These are phyloP conservation scores for Coffea eugenioides DNA, from an alignment of 257 asterid species.

Conservation along the genomic window DNA sequence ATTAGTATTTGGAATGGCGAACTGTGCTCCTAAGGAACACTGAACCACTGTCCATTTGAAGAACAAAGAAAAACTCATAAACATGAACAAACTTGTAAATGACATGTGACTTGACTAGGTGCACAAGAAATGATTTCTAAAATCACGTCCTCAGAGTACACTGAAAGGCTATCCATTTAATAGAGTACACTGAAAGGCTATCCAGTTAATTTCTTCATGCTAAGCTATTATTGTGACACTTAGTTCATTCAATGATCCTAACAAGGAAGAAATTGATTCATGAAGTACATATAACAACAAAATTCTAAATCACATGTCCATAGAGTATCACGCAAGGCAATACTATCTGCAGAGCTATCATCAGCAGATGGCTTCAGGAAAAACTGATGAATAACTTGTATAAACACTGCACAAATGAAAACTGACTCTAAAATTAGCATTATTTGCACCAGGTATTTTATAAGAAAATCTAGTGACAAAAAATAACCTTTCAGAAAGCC, in stretches of 20 bases:
- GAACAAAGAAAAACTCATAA: neutral
- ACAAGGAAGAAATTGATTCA: neutral
- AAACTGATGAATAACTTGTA: neutral
- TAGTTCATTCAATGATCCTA: neutral
- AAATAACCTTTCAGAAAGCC: conserved; percentile 74
- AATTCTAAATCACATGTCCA: too few species aligned
- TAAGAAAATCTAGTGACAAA: conserved; percentile 17
- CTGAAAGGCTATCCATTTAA: neutral
- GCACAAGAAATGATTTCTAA: neutral
- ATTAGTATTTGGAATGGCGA: neutral
- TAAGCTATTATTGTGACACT: neutral
- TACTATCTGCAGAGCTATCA: neutral
- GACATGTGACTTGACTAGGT: neutral
- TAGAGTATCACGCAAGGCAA: neutral
- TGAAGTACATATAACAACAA: neutral
- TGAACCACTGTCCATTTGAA: neutral
- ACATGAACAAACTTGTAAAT: neutral
- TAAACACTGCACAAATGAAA: neutral
- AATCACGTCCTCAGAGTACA: neutral
- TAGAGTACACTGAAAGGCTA: neutral
- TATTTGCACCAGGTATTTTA: neutral
- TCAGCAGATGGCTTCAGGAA: neutral
- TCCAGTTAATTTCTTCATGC: neutral
- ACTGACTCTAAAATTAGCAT: neutral
- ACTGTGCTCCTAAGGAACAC: neutral